Evolutionary conservation across 192 early-diverging fungal genomes (phyloP).

Genomic region (Coemansia sp.): DNA sequence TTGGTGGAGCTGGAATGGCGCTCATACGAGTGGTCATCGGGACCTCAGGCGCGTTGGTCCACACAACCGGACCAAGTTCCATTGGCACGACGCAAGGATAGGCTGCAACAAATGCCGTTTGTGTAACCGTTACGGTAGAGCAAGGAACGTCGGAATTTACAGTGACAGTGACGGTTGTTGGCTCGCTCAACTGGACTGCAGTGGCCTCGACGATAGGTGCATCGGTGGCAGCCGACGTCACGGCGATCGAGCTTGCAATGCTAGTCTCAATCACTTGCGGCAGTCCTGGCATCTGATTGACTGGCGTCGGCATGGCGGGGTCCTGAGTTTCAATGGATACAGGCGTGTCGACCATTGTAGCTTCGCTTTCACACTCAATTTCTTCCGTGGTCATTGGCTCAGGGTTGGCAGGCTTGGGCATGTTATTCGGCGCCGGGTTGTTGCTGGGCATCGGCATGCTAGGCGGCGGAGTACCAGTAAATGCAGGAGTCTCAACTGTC

Average conservation of each 20-base stretch:
- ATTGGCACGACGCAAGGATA: slow-evolving; percentile 11
- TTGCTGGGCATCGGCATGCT: background rate
- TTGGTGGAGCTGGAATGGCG: background rate
- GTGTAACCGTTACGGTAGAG: slow-evolving; percentile 18
- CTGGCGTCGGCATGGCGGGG: background rate
- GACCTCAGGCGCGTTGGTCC: slow-evolving; percentile 14
- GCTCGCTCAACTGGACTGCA: background rate
- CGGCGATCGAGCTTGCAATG: background rate
- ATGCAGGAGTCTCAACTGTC: background rate
- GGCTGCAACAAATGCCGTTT: slow-evolving; percentile 12
- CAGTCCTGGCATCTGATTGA: background rate
- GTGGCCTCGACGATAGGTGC: slow-evolving; percentile 4
- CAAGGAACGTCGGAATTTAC: slow-evolving; percentile 7
- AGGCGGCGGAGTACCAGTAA: background rate
- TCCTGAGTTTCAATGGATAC: background rate
- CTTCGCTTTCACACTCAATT: background rate
- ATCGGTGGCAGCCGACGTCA: background rate
- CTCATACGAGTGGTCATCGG: background rate
- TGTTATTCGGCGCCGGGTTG: background rate
- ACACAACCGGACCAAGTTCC: slow-evolving; percentile 41
- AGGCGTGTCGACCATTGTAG: background rate
- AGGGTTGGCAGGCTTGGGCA: background rate
- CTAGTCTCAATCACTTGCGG: background rate
- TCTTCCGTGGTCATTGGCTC: background rate
- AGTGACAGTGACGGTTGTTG: slow-evolving; percentile 10